A percentile compares a stretch with the other conserved stretches of the same genome.
Conservation (phyloP, 805 yeast genomes). For the Saturnispora bothae region DNA sequence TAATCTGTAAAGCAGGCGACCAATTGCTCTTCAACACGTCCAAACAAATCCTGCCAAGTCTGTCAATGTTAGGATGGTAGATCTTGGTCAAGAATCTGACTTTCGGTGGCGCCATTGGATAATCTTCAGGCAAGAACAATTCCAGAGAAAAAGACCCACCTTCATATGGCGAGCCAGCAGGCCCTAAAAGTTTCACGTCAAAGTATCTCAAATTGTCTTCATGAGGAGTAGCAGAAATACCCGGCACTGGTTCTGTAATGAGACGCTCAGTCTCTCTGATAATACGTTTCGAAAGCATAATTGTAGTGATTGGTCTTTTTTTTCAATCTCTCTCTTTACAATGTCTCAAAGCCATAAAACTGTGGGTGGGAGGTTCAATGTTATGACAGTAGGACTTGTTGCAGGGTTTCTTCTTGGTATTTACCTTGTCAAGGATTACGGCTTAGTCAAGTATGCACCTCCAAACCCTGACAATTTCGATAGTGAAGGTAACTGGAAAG, state of each 20-base stretch:
- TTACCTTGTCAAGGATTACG: constrained; percentile 24
- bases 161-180: constrained; percentile 84
- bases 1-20: constrained; percentile 95
- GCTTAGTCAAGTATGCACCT: constrained; percentile 32
- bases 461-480: constrained; percentile 30
- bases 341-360: constrained; percentile 17
- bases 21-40: constrained; percentile 97
- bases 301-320: too few relatives aligned
- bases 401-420: constrained; percentile 22
- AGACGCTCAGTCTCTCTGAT: constrained; percentile 91
- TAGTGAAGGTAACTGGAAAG: constrained; percentile 30
- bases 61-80: constrained; percentile 94
- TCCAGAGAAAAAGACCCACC: constrained; percentile 71
- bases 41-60: constrained; percentile 91
- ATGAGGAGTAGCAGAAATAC: constrained; percentile 85
- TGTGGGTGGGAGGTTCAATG: constrained; percentile 22
- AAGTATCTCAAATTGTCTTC: constrained; percentile 91
- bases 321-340: too few relatives aligned
- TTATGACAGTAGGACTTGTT: constrained; percentile 18
- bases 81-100: constrained; percentile 91
- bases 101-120: constrained; percentile 95
- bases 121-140: constrained; percentile 87
- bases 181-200: constrained; percentile 87
- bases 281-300: too few relatives aligned
- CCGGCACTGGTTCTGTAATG: constrained; percentile 92